Base-by-base conservation (phyloP, 2,329 filamentous ascomycete genomes). In the Fusarium xyrophilum region DNA sequence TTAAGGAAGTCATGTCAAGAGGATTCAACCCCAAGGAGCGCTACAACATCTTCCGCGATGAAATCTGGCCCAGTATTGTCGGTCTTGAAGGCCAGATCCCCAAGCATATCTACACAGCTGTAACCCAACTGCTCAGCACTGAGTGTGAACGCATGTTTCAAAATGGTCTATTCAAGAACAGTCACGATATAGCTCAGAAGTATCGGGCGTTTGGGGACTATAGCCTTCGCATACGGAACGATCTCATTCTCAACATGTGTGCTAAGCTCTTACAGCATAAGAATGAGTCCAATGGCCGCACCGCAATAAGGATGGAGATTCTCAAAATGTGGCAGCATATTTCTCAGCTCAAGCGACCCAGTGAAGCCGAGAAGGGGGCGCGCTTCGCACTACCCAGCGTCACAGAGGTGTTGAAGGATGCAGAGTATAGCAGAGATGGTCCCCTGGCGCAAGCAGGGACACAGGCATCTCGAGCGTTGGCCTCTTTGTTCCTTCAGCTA, bases 291-390 rank as follows among this genome's bases (percentile, higher is more conserved):
- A 30, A 44, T 15, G 40, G 65, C 9, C 72, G 74, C 27, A 60
- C 50, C 3, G 51, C 33, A 43, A 25, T 77, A 21, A 48, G 76
- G 40, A 55, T 71, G 1, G 77, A 80, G 62, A 69, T 80, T 7
- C 39, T 79, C 32, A 71, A 72, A 15, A 59, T 80, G 54, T 81
- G 79, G 79, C 75, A 76, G 67, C 77, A 79, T 57, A 60, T 80
- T 17, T 79, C 79, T 3, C 76, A 78, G 52, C 65, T 80, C 39
- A 74, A 69, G 42, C 74, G 79, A 14, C 61, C 52, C 8, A 73
- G 74, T n/a, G 75, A 77, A 42, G 33, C 57, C 10, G 54, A 54
- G 14, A 43, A 68, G 17, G 48, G 55, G 2, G 56, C 72, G 6
- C 67, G 62, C 8, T 80, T 79, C 46, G 74, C 74, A 50, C 58